Evolutionary conservation across 805 yeast species (phyloP).

Genomic region (Ogataea paraovalis): DNA sequence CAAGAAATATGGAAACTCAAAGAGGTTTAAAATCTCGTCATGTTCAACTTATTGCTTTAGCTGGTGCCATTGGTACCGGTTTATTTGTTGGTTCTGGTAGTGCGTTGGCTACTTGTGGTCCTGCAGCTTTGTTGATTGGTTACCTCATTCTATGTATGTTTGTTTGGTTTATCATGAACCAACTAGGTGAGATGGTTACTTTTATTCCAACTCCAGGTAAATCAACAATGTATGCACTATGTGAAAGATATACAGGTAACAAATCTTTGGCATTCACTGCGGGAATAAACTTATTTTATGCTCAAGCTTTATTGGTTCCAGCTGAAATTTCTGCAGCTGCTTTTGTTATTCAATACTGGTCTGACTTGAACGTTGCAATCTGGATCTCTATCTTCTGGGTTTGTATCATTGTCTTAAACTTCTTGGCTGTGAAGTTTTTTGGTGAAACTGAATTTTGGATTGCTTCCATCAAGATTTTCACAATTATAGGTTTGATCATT

Average conservation of each 20-base stretch:
- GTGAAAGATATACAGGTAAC: constrained; percentile 29
- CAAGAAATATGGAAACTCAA: constrained; percentile 20
- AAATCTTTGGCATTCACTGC: constrained; percentile 28
- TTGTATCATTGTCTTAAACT: constrained; percentile 41
- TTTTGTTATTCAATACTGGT: constrained; percentile 58
- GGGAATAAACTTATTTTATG: constrained; percentile 35
- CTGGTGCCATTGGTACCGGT: constrained; percentile 70
- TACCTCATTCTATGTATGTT: constrained; percentile 61
- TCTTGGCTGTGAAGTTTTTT: constrained; percentile 37
- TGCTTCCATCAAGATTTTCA: constrained; percentile 56
- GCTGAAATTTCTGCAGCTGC: constrained; percentile 61
- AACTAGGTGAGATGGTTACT: constrained; percentile 64
- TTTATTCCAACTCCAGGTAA: constrained; percentile 58
- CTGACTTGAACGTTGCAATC: constrained; percentile 50
- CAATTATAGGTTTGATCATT: constrained; percentile 58
- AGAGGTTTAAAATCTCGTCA: constrained; percentile 46
- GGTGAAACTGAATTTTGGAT: constrained; percentile 62
- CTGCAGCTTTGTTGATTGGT: constrained; percentile 45
- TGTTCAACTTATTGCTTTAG: constrained; percentile 63
- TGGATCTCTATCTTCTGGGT: constrained; percentile 54
- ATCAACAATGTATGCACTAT: constrained; percentile 24
- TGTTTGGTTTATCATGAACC: constrained; percentile 61
- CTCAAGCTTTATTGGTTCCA: constrained; percentile 33
- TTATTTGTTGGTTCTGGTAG: constrained; percentile 50
- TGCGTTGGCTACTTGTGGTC: constrained; percentile 31